Base-by-base conservation (phyloP, 371 early-diverging fungal species). In the Circinella umbellata region DNA sequence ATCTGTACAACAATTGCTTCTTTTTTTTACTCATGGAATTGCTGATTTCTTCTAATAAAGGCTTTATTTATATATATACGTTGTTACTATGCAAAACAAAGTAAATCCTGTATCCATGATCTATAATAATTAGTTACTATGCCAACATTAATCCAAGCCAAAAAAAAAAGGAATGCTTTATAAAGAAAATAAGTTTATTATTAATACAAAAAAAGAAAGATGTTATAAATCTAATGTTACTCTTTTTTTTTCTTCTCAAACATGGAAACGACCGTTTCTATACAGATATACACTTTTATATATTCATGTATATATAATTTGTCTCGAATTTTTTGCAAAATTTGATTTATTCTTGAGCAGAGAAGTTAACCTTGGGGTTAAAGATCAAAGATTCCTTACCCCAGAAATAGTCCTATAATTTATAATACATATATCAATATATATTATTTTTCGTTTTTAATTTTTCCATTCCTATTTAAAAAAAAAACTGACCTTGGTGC, bases 301-400 rank as follows among this genome's bases (percentile, higher is more conserved):
- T n/a, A n/a, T n/a, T n/a, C n/a, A n/a, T n/a, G n/a, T n/a, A n/a
- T n/a, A n/a, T 27, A 27, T n/a, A 37, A 36, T 13, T 27, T 27
- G 27, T 27, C 27, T 27, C 27, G 27, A 36, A 37, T 59, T 5
- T 59, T 13, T 59, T 15, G n/a, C 27, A 20, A 8, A 7, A 17
- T 13, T 35, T 39, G 54, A 60, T 64, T 64, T 72, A 64, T 49
- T 78, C 71, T 47, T 75, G 71, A 51, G 80, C 83, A 71, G 77
- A 72, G 64, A 78, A 74, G 75, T 84, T 84, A 63, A 84, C 81
- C 47, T 75, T 70, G 60, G 84, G 84, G 81, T 84, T 84, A 75
- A 84, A 84, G 80, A 84, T 80, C 38, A 84, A 68, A 55, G 81
- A 76, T 61, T 84, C 76, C 66, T 76, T 78, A 61, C 84, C 84